A percentile compares a stretch with the other conserved stretches of the same genome.
Conservation (phyloP, 176 grass and related monocot genomes). For the Carex kokanica region DNA sequence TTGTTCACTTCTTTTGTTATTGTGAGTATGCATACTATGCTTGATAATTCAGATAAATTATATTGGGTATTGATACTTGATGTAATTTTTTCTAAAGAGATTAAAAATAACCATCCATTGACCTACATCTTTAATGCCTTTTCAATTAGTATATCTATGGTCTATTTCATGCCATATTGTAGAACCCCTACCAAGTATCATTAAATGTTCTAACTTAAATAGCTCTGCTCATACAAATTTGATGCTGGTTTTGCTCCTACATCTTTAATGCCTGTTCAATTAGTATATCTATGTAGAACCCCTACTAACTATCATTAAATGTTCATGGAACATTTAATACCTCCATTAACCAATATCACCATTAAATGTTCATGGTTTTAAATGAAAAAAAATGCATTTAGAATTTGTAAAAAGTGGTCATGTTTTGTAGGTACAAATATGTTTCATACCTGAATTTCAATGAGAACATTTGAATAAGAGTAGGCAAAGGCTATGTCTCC, state of each 20-base stretch:
- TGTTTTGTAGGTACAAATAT: not conserved
- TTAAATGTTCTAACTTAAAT: not conserved
- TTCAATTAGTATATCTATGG: not conserved
- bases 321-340: too few relatives aligned
- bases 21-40: not conserved
- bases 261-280: not conserved
- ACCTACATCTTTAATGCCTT: not conserved
- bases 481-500: constrained; percentile 95
- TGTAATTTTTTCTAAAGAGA: not conserved
- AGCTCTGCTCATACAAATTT: not conserved
- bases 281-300: not conserved
- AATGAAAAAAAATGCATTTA: not conserved
- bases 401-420: not conserved
- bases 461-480: constrained; percentile 94
- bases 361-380: too few relatives aligned
- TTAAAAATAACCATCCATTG: not conserved
- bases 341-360: not conserved
- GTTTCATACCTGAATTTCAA: constrained; percentile 77
- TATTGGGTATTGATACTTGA: not conserved
- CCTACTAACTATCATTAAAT: not conserved
- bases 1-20: not conserved
- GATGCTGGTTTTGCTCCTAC: not conserved
- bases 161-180: not conserved
- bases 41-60: not conserved
- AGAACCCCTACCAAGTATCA: not conserved